These are phyloP conservation scores for Pseudogymnoascus sp. DNA, from an alignment of 2,329 filamentous ascomycete genomes.

Conservation along the genomic window DNA sequence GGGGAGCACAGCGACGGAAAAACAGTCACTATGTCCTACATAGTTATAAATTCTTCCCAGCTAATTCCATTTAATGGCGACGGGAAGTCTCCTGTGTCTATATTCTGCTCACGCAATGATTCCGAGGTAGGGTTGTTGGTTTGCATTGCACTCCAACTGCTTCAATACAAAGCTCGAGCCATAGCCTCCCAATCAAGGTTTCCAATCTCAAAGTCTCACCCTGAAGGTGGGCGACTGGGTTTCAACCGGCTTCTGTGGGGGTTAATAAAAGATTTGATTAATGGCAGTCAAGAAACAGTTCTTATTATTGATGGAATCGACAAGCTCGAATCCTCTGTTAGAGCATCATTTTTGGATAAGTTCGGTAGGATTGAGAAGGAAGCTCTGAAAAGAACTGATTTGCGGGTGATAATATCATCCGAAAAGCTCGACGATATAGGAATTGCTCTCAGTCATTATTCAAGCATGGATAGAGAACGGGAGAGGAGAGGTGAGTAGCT, in stretches of 20 bases:
- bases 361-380: not conserved
- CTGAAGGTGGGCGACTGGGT: not conserved
- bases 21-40: not conserved
- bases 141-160: not conserved
- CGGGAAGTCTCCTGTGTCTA: not conserved
- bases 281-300: fast-evolving
- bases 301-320: not conserved
- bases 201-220: not conserved
- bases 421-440: not conserved
- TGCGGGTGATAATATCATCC: not conserved
- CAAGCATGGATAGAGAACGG: conserved; percentile 2
- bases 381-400: no score
- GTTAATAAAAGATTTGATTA: not conserved
- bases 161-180: not conserved
- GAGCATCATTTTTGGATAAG: not conserved
- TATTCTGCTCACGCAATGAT: not conserved
- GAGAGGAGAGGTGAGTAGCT: conserved; percentile 2
- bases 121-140: not conserved
- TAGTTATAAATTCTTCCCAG: not conserved
- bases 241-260: not conserved
- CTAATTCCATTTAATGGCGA: no score
- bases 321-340: not conserved
- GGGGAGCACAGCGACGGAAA: not conserved
- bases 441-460: not conserved
- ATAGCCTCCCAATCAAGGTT: not conserved